Evolutionary conservation across 495 filamentous ascomycete genomes (phyloP).

Genomic region (Aspergillus taichungensis): DNA sequence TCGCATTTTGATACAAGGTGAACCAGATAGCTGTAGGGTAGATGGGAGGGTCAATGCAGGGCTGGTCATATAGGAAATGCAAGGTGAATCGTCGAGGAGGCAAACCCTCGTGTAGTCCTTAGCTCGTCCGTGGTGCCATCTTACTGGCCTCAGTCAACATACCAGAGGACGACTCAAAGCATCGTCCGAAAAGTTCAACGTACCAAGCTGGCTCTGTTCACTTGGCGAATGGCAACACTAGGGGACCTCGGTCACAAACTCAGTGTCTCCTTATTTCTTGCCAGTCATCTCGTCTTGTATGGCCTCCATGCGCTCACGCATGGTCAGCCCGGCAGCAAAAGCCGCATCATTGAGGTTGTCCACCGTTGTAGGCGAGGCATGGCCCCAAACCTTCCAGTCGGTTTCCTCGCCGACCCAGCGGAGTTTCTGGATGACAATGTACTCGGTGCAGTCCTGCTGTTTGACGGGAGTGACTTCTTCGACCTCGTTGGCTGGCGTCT

Average conservation of each 20-base stretch:
- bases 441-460: slow-evolving; percentile 60
- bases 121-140: too few species aligned
- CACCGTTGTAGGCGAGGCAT: slow-evolving; percentile 48
- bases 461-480: slow-evolving; percentile 27
- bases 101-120: too few species aligned
- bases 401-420: slow-evolving; percentile 46
- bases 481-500: neutral
- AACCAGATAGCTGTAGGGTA: too few species aligned
- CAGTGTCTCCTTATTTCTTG: slow-evolving; percentile 12
- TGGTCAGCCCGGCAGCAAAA: slow-evolving; percentile 24
- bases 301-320: slow-evolving; percentile 25
- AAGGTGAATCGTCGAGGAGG: too few species aligned
- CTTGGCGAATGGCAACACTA: too few species aligned
- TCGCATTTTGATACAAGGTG: too few species aligned
- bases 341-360: slow-evolving; percentile 33
- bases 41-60: too few species aligned
- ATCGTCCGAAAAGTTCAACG: too few species aligned
- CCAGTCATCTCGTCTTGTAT: slow-evolving; percentile 21
- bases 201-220: too few species aligned
- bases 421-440: slow-evolving; percentile 64
- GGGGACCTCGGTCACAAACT: neutral
- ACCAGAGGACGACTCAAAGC: too few species aligned
- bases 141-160: too few species aligned
- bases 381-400: slow-evolving; percentile 74
- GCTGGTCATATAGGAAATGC: too few species aligned